A percentile compares a stretch with the other conserved stretches of the same genome.
Conservation (phyloP, 345 rosid genomes). For the Eutrema yunnanense region DNA sequence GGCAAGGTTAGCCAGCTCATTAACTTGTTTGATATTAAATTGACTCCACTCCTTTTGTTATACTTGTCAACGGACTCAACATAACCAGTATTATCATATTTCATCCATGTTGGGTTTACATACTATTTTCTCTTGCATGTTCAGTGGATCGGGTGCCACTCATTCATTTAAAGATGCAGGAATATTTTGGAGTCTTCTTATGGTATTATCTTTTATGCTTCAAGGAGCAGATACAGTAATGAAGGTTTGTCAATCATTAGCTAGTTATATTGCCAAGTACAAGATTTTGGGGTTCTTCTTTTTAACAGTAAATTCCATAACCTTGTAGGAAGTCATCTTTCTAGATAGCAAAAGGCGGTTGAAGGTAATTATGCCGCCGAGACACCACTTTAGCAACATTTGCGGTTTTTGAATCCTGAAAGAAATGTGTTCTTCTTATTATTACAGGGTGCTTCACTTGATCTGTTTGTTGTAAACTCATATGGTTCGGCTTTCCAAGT, state of each 20-base stretch:
- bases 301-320: constrained; percentile 10
- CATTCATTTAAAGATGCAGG: constrained; percentile 69
- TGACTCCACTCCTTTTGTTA: not conserved
- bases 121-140: constrained; percentile 24
- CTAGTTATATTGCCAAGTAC: not conserved
- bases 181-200: constrained; percentile 85
- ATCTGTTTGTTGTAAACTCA: constrained; percentile 86
- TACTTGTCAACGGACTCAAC: not conserved
- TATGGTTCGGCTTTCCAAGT: constrained; percentile 91
- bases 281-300: constrained; percentile 1
- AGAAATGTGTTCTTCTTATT: not conserved
- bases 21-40: not conserved
- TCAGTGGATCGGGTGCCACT: constrained; percentile 76
- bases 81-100: not conserved
- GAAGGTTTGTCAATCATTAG: constrained; percentile 54
- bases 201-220: constrained; percentile 77
- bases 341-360: constrained; percentile 43
- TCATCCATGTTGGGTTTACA: constrained; percentile 14
- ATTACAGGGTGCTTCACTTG: constrained; percentile 77
- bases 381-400: not conserved
- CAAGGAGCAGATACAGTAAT: constrained; percentile 90
- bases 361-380: constrained; percentile 42
- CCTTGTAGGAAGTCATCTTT: constrained; percentile 79
- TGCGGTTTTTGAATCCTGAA: not conserved
- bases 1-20: constrained; percentile 52